A percentile compares a stretch with the other conserved stretches of the same genome.
Evolutionary conservation across 139 green algal genomes (phyloP).

Genomic region (Eudorina sp.): DNA sequence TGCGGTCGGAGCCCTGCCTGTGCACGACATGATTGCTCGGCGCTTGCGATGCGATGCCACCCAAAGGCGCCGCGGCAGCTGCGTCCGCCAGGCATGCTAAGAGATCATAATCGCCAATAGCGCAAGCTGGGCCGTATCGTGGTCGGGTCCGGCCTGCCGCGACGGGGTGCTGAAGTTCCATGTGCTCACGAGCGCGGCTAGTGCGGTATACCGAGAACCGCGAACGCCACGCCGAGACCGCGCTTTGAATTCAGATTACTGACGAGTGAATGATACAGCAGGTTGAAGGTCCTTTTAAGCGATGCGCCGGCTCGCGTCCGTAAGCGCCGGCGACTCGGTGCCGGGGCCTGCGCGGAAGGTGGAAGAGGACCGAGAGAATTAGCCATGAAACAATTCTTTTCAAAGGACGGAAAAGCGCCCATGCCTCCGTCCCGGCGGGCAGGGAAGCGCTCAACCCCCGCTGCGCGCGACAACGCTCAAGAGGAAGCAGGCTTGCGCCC

Average conservation of each 20-base stretch:
- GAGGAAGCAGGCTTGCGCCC: background rate
- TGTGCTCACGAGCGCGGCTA: background rate
- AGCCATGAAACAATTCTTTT: background rate
- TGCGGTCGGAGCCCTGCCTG: background rate
- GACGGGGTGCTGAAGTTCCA: background rate
- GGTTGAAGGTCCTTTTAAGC: background rate
- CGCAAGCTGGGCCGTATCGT: background rate
- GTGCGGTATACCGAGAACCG: background rate
- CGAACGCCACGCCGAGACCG: background rate
- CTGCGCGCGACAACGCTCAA: background rate
- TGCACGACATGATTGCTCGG: background rate
- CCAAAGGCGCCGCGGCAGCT: conserved; percentile 11
- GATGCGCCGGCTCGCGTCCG: background rate
- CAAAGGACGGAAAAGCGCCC: background rate
- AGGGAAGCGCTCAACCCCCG: background rate
- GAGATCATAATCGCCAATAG: conserved; percentile 22
- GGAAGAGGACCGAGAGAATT: background rate
- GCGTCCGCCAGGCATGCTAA: conserved; percentile 38
- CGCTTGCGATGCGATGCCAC: background rate
- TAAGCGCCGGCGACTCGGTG: background rate
- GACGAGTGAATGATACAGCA: no score
- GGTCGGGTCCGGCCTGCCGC: background rate
- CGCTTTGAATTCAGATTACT: background rate
- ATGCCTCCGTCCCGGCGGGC: background rate
- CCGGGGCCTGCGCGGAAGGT: background rate